Base-by-base conservation (phyloP, 2,329 filamentous ascomycete genomes). In the Pestalotiopsis sp. region DNA sequence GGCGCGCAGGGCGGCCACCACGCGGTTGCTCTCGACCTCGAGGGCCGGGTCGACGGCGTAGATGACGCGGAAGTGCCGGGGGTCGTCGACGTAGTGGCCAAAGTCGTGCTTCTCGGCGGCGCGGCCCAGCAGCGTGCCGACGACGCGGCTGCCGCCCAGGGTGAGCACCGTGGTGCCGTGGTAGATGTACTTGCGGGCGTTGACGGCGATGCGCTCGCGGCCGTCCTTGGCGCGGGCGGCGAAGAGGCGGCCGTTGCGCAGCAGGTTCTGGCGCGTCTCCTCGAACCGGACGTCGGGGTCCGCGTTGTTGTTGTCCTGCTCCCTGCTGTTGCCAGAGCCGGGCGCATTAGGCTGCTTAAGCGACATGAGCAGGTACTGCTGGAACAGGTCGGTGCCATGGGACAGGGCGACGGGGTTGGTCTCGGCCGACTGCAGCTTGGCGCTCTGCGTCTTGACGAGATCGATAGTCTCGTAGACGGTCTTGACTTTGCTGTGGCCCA, bases 391-490 rank as follows among this genome's bases (percentile, higher is more conserved):
- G 70, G 95, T 97, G 75, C 96, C 96, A 67, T 97, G 96, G 63
- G 93, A 94, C 17, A 98, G 89, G 4, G 95, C 95, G 68, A 98
- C 93, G 14, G 95, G 93, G 82, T 99, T 98, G 7, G 92, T 87
- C 66, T 97, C 92, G 23, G 91, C 90, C 68, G 86, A 86, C 80
- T 95, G 95, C 72, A 99, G 89, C 75, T 90, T 89, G 66, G 89
- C 86, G 65, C 93, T 95, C 78, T 96, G 91, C 61, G 87, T 89
- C 76, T 91, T 90, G 71, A 98, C 89, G 60, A 95, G 89, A 74
- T 95, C 92, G 78, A 98, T 92, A 45, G 95, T 98, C 84, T 99
- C 96, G 82, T 92, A 95, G 75, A 97, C 93, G 68, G 96, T 99
- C 25, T 91, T 92, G 6, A 94, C 91, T 71, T 91, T 90, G 60